A percentile compares a stretch with the other conserved stretches of the same genome.
phyloP scores from a whole-genome alignment of 2,329 filamentous ascomycete species.

The Beauveria caledonica region DNA sequence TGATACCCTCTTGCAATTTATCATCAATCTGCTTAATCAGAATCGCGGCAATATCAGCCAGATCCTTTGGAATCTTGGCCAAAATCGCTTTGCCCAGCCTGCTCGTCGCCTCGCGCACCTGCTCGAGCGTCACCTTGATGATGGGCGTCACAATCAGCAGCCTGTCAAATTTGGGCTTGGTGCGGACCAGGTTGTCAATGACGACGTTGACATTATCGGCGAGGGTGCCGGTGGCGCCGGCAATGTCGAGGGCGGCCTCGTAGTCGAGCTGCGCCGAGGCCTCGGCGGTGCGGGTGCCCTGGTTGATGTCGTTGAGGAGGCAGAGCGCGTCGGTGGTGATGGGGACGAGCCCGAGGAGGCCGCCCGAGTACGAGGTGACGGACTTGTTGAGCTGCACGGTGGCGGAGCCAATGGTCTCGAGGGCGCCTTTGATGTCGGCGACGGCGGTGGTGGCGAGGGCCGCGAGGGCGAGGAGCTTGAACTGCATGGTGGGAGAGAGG shows the following conservation, averaged over 20 bases:
- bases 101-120: conserved; percentile 32
- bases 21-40: conserved; percentile 31
- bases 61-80: conserved; percentile 29
- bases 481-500: conserved; percentile 2
- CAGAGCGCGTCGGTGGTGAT: conserved; percentile 31
- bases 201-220: conserved; percentile 29
- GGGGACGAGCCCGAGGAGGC: conserved; percentile 29
- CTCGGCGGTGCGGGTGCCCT: conserved; percentile 29
- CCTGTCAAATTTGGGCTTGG: conserved; percentile 36
- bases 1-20: conserved; percentile 31
- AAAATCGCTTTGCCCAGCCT: conserved; percentile 29
- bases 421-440: conserved; percentile 25
- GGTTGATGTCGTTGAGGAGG: conserved; percentile 32
- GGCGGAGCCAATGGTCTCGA: conserved; percentile 25
- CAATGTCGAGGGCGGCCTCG: conserved; percentile 31
- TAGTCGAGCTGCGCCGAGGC: conserved; percentile 29
- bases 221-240: conserved; percentile 27
- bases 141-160: conserved; percentile 31
- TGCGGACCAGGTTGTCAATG: conserved; percentile 28
- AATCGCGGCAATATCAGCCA: conserved; percentile 24
- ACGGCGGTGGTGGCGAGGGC: conserved; percentile 21
- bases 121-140: conserved; percentile 33
- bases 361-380: conserved; percentile 30
- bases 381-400: conserved; percentile 26
- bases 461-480: conserved; percentile 13